Base-by-base conservation (phyloP, 2,329 filamentous ascomycete species). In the Rosellinia necatrix region DNA sequence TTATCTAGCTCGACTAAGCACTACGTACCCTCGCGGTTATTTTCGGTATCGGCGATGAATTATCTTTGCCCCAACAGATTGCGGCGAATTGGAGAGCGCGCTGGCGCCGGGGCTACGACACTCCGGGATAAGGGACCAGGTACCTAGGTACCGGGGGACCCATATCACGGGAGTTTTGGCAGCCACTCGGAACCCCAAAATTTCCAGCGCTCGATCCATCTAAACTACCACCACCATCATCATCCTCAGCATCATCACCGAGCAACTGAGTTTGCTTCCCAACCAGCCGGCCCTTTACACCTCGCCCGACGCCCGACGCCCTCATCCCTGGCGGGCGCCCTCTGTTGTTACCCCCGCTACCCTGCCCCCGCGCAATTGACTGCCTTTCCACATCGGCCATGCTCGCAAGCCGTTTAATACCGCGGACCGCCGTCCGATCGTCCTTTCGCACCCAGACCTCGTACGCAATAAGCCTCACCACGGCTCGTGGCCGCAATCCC, bases 331-430 rank as follows among this genome's bases (percentile, higher is more conserved):
- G 17, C 44, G 46, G 15, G 44, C 44, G 53, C 34, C 1, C 35
- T 15, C 19, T 17, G 46, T 42, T 22, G 6, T 24, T 34, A 42
- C 30, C 17, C n/a, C 19, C 17, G 41, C 21, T 25, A 12, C 41
- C 22, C 21, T 29, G 17, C 37, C 13, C 37, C 21, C 38, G 58
- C 50, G 55, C 58, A 53, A 59, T 50, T 43, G 29, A 25, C 37
- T 22, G 13, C 25, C 30, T 21, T 12, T 19, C 22, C 53, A 51
- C 41, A 42, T 49, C 44, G 72, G 81, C 67, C 59, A 87, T 87
- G 84, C 74, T 87, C 71, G 76, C 82, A 63, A 81, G 78, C 71
- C 81, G 82, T 71, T 78, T 85, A 79, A 79, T 85, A 80, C 78
- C 81, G 65, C 79, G 82, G 72, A 76, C 78, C 66, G 76, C 78